phyloP scores from a whole-genome alignment of 2,329 filamentous ascomycete species.

The Cladosporium sp. region DNA sequence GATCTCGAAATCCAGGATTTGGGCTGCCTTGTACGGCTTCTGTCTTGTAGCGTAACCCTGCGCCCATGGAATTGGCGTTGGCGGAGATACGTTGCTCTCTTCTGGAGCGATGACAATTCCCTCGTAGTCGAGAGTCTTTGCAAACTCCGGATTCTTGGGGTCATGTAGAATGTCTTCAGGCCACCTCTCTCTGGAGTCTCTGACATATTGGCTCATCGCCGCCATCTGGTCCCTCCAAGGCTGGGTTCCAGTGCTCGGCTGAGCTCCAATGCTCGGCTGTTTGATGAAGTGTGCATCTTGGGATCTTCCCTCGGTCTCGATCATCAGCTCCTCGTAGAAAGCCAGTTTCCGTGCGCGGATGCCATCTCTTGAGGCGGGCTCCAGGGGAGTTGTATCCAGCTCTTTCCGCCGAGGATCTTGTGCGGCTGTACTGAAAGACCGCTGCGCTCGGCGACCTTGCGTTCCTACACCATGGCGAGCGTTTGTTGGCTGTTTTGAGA shows the following conservation, averaged over 20 bases:
- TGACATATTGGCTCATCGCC: background rate
- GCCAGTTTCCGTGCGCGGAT: background rate
- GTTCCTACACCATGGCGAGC: background rate
- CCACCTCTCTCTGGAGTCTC: background rate
- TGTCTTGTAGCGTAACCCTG: background rate
- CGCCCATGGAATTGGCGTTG: conserved; percentile 1
- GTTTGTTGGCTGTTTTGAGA: background rate
- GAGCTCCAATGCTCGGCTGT: too few relatives aligned
- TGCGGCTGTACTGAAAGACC: background rate
- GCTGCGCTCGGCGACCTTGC: background rate
- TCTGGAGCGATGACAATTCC: background rate
- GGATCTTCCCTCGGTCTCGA: background rate
- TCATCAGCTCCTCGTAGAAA: conserved; percentile 1
- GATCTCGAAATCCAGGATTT: conserved; percentile 9
- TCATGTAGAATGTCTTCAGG: background rate
- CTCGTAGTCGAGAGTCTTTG: background rate
- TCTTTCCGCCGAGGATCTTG: background rate
- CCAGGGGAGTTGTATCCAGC: background rate
- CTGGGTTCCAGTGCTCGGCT: too few relatives aligned
- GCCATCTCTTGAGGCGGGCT: background rate
- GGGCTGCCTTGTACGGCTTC: background rate
- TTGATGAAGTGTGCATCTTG: too few relatives aligned
- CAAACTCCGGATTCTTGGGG: background rate
- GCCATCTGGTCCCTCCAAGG: background rate
- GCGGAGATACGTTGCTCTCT: background rate